phyloP scores from a whole-genome alignment of 2,329 filamentous ascomycete genomes.

The Drechslerella coelobrocha region DNA sequence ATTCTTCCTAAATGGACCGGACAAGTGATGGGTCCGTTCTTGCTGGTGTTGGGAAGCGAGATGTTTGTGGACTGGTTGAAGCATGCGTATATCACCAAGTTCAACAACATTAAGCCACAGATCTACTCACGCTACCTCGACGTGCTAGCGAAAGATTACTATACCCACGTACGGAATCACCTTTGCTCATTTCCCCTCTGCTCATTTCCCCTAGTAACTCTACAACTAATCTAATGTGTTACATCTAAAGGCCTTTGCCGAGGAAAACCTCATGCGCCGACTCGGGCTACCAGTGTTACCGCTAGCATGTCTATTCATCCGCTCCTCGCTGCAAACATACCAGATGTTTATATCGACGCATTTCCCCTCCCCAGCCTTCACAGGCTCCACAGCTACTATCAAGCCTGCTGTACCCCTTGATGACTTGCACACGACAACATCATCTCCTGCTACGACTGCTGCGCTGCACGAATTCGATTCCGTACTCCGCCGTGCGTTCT shows the following conservation, averaged over 20 bases:
- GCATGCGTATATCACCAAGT: slow-evolving; percentile 96
- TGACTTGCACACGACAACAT: slow-evolving; percentile 68
- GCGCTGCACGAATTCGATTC: slow-evolving; percentile 80
- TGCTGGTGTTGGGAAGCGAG: slow-evolving; percentile 92
- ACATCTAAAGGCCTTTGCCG: slow-evolving; percentile 74
- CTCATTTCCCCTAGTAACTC: not conserved
- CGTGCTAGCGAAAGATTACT: slow-evolving; percentile 96
- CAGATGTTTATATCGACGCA: slow-evolving; percentile 96
- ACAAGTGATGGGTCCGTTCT: slow-evolving; percentile 88
- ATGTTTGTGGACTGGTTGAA: slow-evolving; percentile 98
- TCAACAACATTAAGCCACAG: slow-evolving; percentile 92
- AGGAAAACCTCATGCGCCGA: slow-evolving; percentile 86
- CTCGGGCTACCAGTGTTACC: slow-evolving; percentile 91
- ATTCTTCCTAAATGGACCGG: slow-evolving; percentile 85
- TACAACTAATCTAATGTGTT: slow-evolving; percentile 50
- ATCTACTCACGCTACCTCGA: slow-evolving; percentile 92
- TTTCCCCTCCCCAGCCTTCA: slow-evolving; percentile 73
- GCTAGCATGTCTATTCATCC: slow-evolving; percentile 91
- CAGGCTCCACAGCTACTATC: slow-evolving; percentile 63
- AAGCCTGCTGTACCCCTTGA: slow-evolving; percentile 62
- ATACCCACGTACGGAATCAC: slow-evolving; percentile 74
- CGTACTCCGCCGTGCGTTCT: slow-evolving; percentile 75
- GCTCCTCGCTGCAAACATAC: slow-evolving; percentile 92
- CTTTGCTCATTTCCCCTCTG: not conserved
- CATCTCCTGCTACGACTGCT: slow-evolving; percentile 76